Base-by-base conservation (phyloP, 1,284 basidiomycete genomes). In the Ganoderma meredithae region DNA sequence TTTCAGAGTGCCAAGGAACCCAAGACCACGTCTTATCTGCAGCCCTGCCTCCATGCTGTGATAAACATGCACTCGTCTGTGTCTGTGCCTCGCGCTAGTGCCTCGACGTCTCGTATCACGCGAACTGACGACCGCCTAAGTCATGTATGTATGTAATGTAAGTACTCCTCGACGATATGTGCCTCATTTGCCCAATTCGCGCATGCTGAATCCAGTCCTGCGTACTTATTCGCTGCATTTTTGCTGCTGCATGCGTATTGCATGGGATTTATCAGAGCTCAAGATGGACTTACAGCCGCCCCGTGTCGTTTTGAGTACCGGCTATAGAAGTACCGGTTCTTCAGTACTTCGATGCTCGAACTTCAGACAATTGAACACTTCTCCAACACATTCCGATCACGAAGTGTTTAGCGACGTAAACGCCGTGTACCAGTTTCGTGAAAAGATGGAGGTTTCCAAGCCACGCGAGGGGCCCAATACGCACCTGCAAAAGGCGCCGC, bases 31-130 rank as follows among this genome's bases (percentile, higher is more conserved):
- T 15, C 55, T 56, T 56, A 58, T 58, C 56, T 39, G 17, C 36
- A 36, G 36, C 39, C 17, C 33, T 33, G 15, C 17, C 13, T 10
- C 44, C 0, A 47, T 47, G 44, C 9, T 58, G 39, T 60, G 58
- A 27, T 60, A 39, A 22, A 60, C 13, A 60, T 60, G 39, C 9
- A 36, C 36, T 36, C 6, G 36, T 36, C 6, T 9, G 36, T 36
- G 36, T 36, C 9, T 36, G 36, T 6, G 36, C 36, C 36, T 60
- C 58, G 7, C 58, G 22, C n/a, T 33, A 39, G 31, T 17, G 22
- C 17, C 53, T 55, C 53, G 53, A 55, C 53, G 53, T 55, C 7
- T 58, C 56, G 56, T 58, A 58, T 58, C 56, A 58, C 13, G n/a
- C 36, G 17, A 39, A 40, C 8, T n/a, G 36, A n/a, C 56, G n/a